phyloP scores from a whole-genome alignment of 2,329 filamentous ascomycete genomes.

The Neonectria hederae region DNA sequence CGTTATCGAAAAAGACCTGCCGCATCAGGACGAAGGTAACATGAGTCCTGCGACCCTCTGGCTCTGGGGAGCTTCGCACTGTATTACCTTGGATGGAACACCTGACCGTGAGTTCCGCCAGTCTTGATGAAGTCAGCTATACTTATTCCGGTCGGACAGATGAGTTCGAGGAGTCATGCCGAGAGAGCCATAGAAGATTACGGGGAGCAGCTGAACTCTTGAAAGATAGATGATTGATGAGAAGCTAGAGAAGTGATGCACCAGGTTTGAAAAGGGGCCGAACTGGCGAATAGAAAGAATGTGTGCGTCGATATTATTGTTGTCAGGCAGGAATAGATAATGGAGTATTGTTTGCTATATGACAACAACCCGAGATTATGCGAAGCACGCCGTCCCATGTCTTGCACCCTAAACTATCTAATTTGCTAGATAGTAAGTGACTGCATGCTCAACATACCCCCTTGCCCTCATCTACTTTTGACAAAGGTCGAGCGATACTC shows the following conservation, averaged over 20 bases:
- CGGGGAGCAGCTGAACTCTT: slow-evolving; percentile 19
- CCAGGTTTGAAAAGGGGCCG: neutral
- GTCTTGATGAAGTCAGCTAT: neutral
- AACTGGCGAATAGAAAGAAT: neutral
- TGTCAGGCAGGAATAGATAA: neutral
- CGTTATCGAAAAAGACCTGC: slow-evolving; percentile 23
- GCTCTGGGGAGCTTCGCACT: slow-evolving; percentile 32
- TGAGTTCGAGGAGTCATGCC: slow-evolving; percentile 9
- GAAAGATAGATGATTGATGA: slow-evolving; percentile 17
- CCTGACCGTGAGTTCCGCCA: slow-evolving; percentile 20
- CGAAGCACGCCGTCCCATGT: no score
- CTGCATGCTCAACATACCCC: no score
- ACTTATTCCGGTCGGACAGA: slow-evolving; percentile 7
- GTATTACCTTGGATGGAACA: slow-evolving; percentile 34
- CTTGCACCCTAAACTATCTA: no score
- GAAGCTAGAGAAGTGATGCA: neutral
- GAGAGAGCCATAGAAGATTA: slow-evolving; percentile 24
- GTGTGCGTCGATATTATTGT: neutral
- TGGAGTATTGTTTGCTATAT: no score
- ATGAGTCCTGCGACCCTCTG: slow-evolving; percentile 32
- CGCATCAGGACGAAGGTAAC: slow-evolving; percentile 13
- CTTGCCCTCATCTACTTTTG: neutral
- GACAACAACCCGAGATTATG: no score
- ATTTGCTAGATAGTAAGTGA: no score
- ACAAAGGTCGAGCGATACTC: slow-evolving; percentile 17